Evolutionary conservation across 2,329 filamentous ascomycete species (phyloP).

Genomic region (Colletotrichum sp.): DNA sequence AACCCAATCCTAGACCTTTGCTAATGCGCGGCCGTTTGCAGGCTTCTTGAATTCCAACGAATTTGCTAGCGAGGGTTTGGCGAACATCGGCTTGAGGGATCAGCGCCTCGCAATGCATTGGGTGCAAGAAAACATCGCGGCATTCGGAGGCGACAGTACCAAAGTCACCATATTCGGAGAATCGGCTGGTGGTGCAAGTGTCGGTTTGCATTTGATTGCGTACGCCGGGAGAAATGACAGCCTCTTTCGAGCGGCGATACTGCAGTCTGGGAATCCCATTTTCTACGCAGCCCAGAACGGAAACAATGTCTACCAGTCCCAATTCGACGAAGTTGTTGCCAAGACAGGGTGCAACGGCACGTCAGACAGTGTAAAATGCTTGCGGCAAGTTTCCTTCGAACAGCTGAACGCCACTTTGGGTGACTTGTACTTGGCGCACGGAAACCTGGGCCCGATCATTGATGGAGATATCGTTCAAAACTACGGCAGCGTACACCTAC

Average conservation of each 20-base stretch:
- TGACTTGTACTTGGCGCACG: not conserved
- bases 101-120: constrained; percentile 34
- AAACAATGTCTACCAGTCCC: not conserved
- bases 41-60: not conserved
- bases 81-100: constrained; percentile 30
- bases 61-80: not conserved
- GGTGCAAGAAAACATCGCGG: constrained; percentile 34
- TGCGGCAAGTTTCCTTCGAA: not conserved
- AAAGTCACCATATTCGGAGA: constrained; percentile 44
- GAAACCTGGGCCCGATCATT: not conserved
- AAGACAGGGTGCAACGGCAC: not conserved
- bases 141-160: constrained; percentile 36
- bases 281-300: not conserved
- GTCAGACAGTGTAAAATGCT: not conserved
- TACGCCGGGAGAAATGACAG: not conserved
- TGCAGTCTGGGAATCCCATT: not conserved
- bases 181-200: constrained; percentile 42
- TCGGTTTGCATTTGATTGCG: not conserved
- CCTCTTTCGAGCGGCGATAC: not conserved
- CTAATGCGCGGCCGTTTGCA: not conserved
- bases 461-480: not conserved
- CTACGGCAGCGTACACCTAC: not conserved
- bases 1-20: constrained; percentile 35
- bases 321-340: not conserved
- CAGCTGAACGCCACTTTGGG: not conserved